These are phyloP conservation scores for Trametes elegans DNA, from an alignment of 768 basidiomycete genomes.

Conservation along the genomic window DNA sequence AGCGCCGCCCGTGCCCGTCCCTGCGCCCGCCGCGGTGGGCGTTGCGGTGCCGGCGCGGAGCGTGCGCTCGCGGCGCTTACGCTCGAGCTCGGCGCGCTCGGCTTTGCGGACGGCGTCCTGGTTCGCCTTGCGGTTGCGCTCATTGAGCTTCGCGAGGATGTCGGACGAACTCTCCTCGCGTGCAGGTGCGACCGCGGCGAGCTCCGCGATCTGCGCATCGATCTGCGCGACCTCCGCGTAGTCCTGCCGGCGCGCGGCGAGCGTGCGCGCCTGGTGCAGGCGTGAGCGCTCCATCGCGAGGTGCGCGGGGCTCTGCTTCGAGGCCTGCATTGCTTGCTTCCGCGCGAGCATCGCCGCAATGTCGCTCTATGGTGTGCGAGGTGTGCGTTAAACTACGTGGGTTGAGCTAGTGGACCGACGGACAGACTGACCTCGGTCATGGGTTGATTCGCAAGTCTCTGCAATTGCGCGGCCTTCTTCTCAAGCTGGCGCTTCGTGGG, in stretches of 20 bases:
- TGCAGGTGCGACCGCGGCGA: slow-evolving; percentile 5
- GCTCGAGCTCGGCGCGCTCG: slow-evolving; percentile 66
- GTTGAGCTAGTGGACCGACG: too few species aligned
- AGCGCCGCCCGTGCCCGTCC: too few species aligned
- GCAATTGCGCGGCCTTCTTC: slow-evolving; percentile 63
- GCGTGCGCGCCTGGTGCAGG: slow-evolving; percentile 65
- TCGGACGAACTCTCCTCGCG: slow-evolving; percentile 37
- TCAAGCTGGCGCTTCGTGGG: slow-evolving; percentile 68
- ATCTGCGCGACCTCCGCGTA: slow-evolving; percentile 56
- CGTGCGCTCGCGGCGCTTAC: slow-evolving; percentile 68
- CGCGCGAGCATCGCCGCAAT: slow-evolving; percentile 75
- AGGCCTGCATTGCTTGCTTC: slow-evolving; percentile 43
- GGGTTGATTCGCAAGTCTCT: slow-evolving; percentile 53
- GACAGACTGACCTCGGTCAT: slow-evolving; percentile 71
- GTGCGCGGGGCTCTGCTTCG: slow-evolving; percentile 32
- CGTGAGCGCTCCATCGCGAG: slow-evolving; percentile 60
- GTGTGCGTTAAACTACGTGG: not conserved
- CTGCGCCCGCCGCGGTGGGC: too few species aligned
- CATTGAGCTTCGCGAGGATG: slow-evolving; percentile 77
- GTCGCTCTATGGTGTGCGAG: slow-evolving; percentile 56
- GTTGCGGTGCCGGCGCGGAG: slow-evolving; percentile 40
- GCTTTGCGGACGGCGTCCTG: slow-evolving; percentile 75
- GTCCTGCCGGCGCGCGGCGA: slow-evolving; percentile 78
- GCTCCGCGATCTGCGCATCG: slow-evolving; percentile 50
- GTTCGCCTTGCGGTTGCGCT: slow-evolving; percentile 86